These are phyloP conservation scores for Podospora bellae-mahoneyi DNA, from an alignment of 495 filamentous ascomycete species.

Conservation along the genomic window DNA sequence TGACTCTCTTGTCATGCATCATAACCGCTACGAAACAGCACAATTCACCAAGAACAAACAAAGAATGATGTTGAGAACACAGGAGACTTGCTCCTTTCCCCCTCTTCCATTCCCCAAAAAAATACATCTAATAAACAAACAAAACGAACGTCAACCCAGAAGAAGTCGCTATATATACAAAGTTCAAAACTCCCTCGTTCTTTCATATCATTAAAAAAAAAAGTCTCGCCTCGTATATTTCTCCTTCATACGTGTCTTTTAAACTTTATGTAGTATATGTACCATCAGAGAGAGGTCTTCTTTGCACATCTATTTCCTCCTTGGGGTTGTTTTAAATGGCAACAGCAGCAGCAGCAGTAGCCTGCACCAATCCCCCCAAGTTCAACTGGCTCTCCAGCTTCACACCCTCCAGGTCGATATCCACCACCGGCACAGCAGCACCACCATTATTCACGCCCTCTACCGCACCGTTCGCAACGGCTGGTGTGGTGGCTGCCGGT, in stretches of 20 bases:
- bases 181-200: neutral
- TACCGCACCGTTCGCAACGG: conserved; percentile 24
- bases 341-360: neutral
- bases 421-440: conserved; percentile 17
- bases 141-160: neutral
- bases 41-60: too few species aligned
- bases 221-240: neutral
- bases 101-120: neutral
- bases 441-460: neutral
- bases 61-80: neutral
- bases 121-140: neutral
- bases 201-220: conserved; percentile 1
- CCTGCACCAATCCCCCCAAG: conserved; percentile 32
- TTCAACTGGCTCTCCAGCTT: conserved; percentile 35
- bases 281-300: neutral
- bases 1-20: too few species aligned
- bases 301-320: neutral
- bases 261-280: neutral
- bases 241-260: neutral
- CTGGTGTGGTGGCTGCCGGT: conserved; percentile 17
- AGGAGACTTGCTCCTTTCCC: neutral
- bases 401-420: conserved; percentile 33
- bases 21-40: too few species aligned
- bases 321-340: neutral
- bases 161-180: conserved; percentile 4